Evolutionary conservation across 164 flowering plant genomes (phyloP).

Genomic region (Vitis cinerea): DNA sequence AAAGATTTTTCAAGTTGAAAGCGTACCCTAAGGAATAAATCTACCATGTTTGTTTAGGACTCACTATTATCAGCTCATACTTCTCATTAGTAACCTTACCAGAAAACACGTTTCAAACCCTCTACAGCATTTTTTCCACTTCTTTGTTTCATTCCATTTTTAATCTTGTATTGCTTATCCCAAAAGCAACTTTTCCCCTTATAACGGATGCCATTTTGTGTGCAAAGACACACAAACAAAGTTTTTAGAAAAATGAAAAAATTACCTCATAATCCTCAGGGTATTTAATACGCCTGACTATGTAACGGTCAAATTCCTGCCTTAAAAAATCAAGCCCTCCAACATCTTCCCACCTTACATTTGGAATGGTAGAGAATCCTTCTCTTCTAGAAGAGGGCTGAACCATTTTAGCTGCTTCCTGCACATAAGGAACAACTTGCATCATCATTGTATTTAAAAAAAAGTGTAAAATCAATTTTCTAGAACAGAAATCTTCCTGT

Average conservation of each 20-base stretch:
- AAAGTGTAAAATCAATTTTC: background rate
- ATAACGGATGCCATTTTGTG: background rate
- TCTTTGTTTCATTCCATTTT: no score
- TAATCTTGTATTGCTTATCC: background rate
- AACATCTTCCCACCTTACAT: constrained; percentile 94
- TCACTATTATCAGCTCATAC: no score
- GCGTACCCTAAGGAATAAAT: no score
- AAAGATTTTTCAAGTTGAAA: no score
- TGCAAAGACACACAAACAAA: background rate
- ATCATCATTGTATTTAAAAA: background rate
- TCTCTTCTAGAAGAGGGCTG: constrained; percentile 91
- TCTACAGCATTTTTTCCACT: no score
- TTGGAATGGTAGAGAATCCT: constrained; percentile 85
- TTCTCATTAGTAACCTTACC: no score
- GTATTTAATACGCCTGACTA: constrained; percentile 62
- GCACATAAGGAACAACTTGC: constrained; percentile 12
- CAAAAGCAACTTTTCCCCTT: background rate
- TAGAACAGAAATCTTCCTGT: background rate
- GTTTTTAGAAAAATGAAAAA: background rate
- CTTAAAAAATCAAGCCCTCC: constrained; percentile 79
- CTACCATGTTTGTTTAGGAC: no score
- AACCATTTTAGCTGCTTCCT: constrained; percentile 79
- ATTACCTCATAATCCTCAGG: constrained; percentile 70
- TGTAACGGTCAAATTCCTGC: constrained; percentile 61
- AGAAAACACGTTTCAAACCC: no score